phyloP scores from a whole-genome alignment of 2,329 filamentous ascomycete genomes.

The Leptographium galeiforme region DNA sequence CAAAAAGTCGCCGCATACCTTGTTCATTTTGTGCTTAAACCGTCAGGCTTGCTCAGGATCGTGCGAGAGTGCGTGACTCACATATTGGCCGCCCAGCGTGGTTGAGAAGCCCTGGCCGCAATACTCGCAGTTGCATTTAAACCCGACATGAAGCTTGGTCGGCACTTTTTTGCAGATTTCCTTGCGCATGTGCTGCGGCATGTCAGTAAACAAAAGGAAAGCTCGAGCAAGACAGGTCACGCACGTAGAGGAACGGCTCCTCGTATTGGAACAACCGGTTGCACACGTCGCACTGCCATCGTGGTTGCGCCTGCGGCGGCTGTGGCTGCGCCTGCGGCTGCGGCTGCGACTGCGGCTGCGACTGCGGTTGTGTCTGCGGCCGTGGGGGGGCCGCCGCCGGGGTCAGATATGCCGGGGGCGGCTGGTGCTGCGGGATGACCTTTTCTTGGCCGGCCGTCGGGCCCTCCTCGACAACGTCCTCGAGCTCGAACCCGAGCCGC shows the following conservation, averaged over 20 bases:
- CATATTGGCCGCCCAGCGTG: slow-evolving; percentile 26
- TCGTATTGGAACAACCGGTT: slow-evolving; percentile 21
- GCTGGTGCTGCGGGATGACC: slow-evolving; percentile 17
- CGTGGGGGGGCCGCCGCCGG: too few species aligned
- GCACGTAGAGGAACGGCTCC: slow-evolving; percentile 19
- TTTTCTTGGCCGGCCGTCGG: slow-evolving; percentile 23
- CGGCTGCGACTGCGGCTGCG: too few species aligned
- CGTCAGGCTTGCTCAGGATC: neutral
- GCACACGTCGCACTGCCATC: slow-evolving; percentile 17
- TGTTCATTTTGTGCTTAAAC: slow-evolving; percentile 24
- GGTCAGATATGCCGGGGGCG: neutral
- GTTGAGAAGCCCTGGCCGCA: slow-evolving; percentile 34
- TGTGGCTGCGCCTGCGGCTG: neutral
- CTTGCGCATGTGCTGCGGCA: slow-evolving; percentile 21
- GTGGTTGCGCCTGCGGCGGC: neutral
- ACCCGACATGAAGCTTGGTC: slow-evolving; percentile 13
- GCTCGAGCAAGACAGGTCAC: slow-evolving; percentile 3
- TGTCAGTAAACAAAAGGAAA: neutral
- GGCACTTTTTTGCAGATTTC: slow-evolving; percentile 19
- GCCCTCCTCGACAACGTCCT: slow-evolving; percentile 33
- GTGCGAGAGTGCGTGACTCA: slow-evolving; percentile 12
- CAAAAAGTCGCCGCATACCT: slow-evolving; percentile 29
- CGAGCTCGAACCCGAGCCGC: slow-evolving; percentile 40
- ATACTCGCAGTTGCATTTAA: slow-evolving; percentile 26
- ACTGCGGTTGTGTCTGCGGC: too few species aligned